Evolutionary conservation across 306 rosid species (phyloP).

Genomic region (Dalbergia oliveri): DNA sequence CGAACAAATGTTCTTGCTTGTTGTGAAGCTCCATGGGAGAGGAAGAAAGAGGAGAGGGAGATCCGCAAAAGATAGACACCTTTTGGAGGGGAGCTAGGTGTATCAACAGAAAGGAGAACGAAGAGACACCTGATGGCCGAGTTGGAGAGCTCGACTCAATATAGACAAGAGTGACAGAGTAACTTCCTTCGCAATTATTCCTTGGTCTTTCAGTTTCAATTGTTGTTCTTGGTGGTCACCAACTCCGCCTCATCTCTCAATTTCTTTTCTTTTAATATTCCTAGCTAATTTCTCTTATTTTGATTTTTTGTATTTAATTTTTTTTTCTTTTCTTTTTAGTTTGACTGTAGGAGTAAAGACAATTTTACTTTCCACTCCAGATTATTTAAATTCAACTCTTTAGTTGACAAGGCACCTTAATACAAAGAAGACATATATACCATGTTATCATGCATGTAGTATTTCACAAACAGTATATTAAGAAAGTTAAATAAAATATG

Average conservation of each 20-base stretch:
- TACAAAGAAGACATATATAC: slow-evolving; percentile 18
- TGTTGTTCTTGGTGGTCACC: slow-evolving; percentile 56
- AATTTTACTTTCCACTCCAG: not conserved
- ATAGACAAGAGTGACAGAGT: slow-evolving; percentile 44
- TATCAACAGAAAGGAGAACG: slow-evolving; percentile 11
- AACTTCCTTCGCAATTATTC: slow-evolving; percentile 62
- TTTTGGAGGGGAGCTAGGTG: slow-evolving; percentile 33
- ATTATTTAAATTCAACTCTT: slow-evolving; percentile 2
- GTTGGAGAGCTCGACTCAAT: slow-evolving; percentile 49
- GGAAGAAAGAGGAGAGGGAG: slow-evolving; percentile 4
- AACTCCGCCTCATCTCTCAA: slow-evolving; percentile 44
- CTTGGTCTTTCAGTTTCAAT: slow-evolving; percentile 48
- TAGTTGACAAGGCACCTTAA: slow-evolving; percentile 40
- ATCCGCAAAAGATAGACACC: not conserved
- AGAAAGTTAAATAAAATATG: no score
- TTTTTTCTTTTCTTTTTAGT: not conserved
- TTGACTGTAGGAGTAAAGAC: not conserved
- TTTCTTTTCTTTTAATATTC: slow-evolving; percentile 8
- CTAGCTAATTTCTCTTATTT: not conserved
- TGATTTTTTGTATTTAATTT: not conserved
- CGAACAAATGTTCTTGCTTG: slow-evolving; percentile 5
- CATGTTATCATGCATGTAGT: not conserved
- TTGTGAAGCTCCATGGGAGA: slow-evolving; percentile 26
- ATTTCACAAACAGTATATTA: not conserved
- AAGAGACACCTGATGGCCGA: slow-evolving; percentile 51